These are phyloP conservation scores for Endocarpon pusillum DNA, from an alignment of 495 filamentous ascomycete species.

Conservation along the genomic window DNA sequence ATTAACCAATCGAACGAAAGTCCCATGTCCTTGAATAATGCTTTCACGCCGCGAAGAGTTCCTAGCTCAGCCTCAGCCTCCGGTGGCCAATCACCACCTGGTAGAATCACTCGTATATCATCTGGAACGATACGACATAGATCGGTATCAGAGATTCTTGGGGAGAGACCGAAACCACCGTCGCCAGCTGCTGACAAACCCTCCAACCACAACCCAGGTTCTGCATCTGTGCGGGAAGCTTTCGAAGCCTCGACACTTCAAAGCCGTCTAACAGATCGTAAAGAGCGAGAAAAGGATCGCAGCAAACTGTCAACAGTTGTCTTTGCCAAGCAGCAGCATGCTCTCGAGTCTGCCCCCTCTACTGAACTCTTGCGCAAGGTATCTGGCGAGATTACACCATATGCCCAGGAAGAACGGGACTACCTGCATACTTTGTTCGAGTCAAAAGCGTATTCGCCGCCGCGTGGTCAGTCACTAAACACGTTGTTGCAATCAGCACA, in stretches of 20 bases:
- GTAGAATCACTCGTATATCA: slow-evolving; percentile 44
- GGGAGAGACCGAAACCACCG: slow-evolving; percentile 36
- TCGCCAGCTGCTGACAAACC: slow-evolving; percentile 18
- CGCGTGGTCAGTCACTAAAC: slow-evolving; percentile 41
- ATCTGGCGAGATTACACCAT: slow-evolving; percentile 27
- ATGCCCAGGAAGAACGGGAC: slow-evolving; percentile 41
- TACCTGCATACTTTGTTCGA: slow-evolving; percentile 70
- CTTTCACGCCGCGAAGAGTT: too few relatives aligned
- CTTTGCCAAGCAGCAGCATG: slow-evolving; percentile 44
- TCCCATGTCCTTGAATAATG: too few relatives aligned
- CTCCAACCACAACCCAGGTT: slow-evolving; percentile 9
- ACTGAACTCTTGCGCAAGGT: slow-evolving; percentile 24
- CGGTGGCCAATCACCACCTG: slow-evolving; percentile 23
- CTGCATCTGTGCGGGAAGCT: slow-evolving; percentile 10
- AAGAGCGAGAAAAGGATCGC: slow-evolving; percentile 42
- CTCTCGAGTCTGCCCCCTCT: slow-evolving; percentile 23
- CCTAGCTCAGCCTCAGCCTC: too few relatives aligned
- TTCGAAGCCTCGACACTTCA: slow-evolving; percentile 26
- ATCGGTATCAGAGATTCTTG: slow-evolving; percentile 55
- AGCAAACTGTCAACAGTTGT: slow-evolving; percentile 63
- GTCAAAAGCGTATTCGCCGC: slow-evolving; percentile 45
- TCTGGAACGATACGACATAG: slow-evolving; percentile 55
- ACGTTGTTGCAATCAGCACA: slow-evolving; percentile 55
- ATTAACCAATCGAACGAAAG: too few relatives aligned
- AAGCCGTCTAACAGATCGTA: slow-evolving; percentile 35